Evolutionary conservation across 2,329 filamentous ascomycete species (phyloP), one percentile per base, ranked within the genome.

Genomic region (Acephala macrosclerotiorum): DNA sequence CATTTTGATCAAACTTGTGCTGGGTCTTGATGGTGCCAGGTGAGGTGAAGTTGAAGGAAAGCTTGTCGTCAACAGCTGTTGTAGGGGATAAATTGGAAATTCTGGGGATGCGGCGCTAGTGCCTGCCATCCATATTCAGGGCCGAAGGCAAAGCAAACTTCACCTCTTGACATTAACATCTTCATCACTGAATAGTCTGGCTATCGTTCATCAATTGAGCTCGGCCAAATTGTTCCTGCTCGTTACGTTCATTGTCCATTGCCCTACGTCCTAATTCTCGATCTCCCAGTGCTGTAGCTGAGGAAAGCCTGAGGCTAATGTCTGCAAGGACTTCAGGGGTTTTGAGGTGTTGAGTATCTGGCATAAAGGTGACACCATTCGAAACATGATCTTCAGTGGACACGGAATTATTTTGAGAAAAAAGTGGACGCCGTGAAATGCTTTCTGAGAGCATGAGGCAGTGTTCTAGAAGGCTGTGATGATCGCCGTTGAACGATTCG

Each of bases 1-100:
- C 69, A 72, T 71, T 49, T 16, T 49, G 45, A 35, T 3, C 29
- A 4, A 35, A 26, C 51, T 12, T 45, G 12, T 18, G 55, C 35
- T 36, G 42, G 26, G 18, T 29, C 25, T 7, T 20, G 14, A 29
- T 25, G 12, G 11, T 20, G n/a, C 22, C 26, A 40, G 26, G 61
- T 60, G 61, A 40, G 26, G 61, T 60, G 61, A 59, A n/a, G 22
- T 42, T 22, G 33, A 29, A 0, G 33, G 22, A 4, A 42, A 33
- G 25, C 14, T 36, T 49, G 9, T 57, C 18, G 35, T 57, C 29
- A 12, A 42, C 26, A 36, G 33, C 42, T 6, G 45, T 51, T 42
- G 25, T 38, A 36, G 16, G 55, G 42, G 61, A 36, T 45, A 58
- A 63, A 63, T 58, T 58, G 61, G 26, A n/a, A 36, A 58, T 51